Base-by-base conservation (phyloP, 1,284 basidiomycete species). In the Moesziomyces sp. region DNA sequence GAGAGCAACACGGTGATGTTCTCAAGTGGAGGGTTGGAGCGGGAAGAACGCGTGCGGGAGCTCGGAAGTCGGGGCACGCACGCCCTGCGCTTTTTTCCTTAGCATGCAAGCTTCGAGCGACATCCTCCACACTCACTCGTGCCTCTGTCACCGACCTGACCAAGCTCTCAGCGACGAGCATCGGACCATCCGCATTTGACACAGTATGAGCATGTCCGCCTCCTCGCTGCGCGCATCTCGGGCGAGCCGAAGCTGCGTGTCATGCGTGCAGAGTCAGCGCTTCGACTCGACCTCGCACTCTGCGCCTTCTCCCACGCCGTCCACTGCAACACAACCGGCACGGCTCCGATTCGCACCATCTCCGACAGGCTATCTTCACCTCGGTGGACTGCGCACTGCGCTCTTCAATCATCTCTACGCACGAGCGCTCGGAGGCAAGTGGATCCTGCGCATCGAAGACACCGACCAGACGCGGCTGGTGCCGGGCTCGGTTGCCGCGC, bases 351-450 rank as follows among this genome's bases (percentile, higher is more conserved):
- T 99, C 84, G 96, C 96, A 0, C 96, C 97, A 0, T 98, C 96
- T 0, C 97, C 97, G 0, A 99, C 97, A 0, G 96, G 97, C 3
- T 89, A 91, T 48, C 87, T 99, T 2, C 96, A 99, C 85, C 89
- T 99, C 1, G 96, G 96, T 2, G 96, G 97, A 0, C 88, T 99
- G n/a, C 87, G 97, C 19, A 99, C 95, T 50, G 97, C 95, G 0
- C 87, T 99, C 4, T 95, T 95, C 86, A 99, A 99, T 83, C 89
- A 97, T 80, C 86, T 98, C 0, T 90, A 92, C 61, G 92, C 94
- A 1, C 88, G 88, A 75, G 93, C 92, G 80, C 87, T 89, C 28
- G 89, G 89, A 2, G 95, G 94, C 2, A 91, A 91, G 80, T 97
- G 93, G 92, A 89, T 97, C 38, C 86, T 98, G 64, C 87, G 97